Evolutionary conservation across 176 grass and related monocot genomes (phyloP), one percentile per base, ranked within the genome.

Genomic region (Ensete ventricosum): DNA sequence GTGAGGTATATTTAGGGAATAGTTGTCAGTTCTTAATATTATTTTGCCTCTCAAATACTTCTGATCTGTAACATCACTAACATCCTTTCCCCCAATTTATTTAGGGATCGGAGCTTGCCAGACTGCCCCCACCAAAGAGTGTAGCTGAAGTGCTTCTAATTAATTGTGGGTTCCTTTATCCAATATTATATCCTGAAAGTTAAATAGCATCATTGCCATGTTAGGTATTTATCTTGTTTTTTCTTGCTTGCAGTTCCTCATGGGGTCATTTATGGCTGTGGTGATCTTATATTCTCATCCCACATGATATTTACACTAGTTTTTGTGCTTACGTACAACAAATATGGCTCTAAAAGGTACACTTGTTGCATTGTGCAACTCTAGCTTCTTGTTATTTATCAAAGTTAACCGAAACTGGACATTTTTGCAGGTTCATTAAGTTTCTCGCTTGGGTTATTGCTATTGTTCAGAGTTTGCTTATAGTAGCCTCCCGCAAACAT

Each of bases 301-400:
- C 96, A 99, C 76, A 99, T 99, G 96, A 99, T 99, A 84, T 99
- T 99, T 75, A 95, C 88, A 23, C 86, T 99, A 55, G 90, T 94
- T 63, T 99, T 94, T 55, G 91, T 94, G 43, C 62, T 76, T 51
- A 91, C 91, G 50, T 95, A 95, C 68, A 81, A 99, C 19, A 99
- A 99, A 84, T 99, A 99, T 91, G 96, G 96, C 7, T 86, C 84
- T 1, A 93, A 91, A 89, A 91, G 84, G 90, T 93, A 77, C 53
- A 78, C 49, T 8, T 50, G 69, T 76, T 0, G 3, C 1, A 70
- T 17, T 22, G 20, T 50, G 25, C 34, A 55, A 27, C 24, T 55
- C 9, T 64, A 3, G 27, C 9, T 6, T 22, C 9, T 63, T 14
- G 12, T 62, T 49, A 60, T 63, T 49, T 17, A 12, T 19, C 13